Evolutionary conservation across 2,329 filamentous ascomycete genomes (phyloP).

Genomic region (Alternaria sp.): DNA sequence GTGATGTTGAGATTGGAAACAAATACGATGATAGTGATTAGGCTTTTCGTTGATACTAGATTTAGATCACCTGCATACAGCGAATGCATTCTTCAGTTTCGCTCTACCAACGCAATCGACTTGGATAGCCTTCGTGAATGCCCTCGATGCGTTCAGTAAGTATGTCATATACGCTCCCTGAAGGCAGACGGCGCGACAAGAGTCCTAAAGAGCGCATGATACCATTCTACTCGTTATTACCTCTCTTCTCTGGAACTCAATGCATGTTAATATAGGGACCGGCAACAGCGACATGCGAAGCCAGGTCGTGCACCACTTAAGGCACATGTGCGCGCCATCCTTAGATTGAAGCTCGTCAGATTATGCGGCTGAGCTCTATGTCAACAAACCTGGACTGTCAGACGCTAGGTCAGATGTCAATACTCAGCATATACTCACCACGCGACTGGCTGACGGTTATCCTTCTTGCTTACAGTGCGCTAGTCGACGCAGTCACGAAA

Average conservation of each 20-base stretch:
- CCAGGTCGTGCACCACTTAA: background rate
- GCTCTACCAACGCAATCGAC: background rate
- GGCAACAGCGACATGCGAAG: background rate
- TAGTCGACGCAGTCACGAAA: constrained; percentile 10
- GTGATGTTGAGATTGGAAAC: constrained; percentile 66
- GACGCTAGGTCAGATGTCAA: background rate
- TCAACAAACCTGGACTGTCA: background rate
- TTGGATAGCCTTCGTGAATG: background rate
- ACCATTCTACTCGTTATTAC: background rate
- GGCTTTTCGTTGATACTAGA: background rate
- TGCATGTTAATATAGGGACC: background rate
- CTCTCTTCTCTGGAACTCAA: background rate
- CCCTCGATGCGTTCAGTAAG: background rate
- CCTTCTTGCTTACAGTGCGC: background rate
- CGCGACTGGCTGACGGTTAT: background rate
- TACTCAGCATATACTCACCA: background rate
- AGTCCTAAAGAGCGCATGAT: background rate
- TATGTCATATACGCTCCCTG: background rate
- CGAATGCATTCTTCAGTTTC: background rate
- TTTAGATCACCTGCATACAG: background rate
- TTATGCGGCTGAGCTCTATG: background rate
- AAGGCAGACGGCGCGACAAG: background rate
- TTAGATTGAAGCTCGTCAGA: background rate
- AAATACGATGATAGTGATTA: constrained; percentile 69
- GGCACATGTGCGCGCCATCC: background rate